Base-by-base conservation (phyloP, 169 alveolate genomes). In the Plasmodium gaboni region DNA sequence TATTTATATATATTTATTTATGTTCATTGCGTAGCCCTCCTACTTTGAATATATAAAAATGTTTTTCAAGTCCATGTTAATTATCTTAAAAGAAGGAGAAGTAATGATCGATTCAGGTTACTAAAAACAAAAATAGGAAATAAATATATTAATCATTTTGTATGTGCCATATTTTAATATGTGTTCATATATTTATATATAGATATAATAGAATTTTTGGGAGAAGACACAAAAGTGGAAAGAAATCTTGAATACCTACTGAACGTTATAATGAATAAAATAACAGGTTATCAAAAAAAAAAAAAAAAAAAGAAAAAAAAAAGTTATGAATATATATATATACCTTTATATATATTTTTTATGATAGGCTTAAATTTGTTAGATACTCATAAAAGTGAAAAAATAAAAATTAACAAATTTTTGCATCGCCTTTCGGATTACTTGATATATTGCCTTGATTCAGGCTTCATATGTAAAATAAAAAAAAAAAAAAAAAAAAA, bases 361-460 rank as follows among this genome's bases (percentile, higher is more conserved):
- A 8, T 15, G 28, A 60, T 57, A 76, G 89, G 89, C n/a, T 28
- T 76, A 10, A 76, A 76, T 57, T 57, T 76, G 28, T 38, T 65
- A 48, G 89, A 76, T 44, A 76, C 89, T 5, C 89, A 76, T 72
- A 64, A 15, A 50, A 76, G 89, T 12, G 89, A 76, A 51, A 50
- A 46, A 46, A 65, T 26, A 26, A 76, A 76, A 76, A 64, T 76
- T 22, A 76, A 76, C 26, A 28, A 74, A 28, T 6, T 76, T n/a
- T 57, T 76, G 48, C 89, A 76, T 68, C 76, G 89, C 4, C 67
- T 76, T 1, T 57, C 89, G 1, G 74, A 76, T n/a, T 76, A 76
- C 55, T 46, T 76, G 12, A 28, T 76, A 38, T 76, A 64, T 24
- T 76, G 89, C 12, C 19, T 76, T 22, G 76, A 76, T 26, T 17